A percentile compares a stretch with the other conserved stretches of the same genome.
These are phyloP conservation scores for Aureobasidium namibiae DNA, from an alignment of 2,329 filamentous ascomycete genomes.

Conservation along the genomic window DNA sequence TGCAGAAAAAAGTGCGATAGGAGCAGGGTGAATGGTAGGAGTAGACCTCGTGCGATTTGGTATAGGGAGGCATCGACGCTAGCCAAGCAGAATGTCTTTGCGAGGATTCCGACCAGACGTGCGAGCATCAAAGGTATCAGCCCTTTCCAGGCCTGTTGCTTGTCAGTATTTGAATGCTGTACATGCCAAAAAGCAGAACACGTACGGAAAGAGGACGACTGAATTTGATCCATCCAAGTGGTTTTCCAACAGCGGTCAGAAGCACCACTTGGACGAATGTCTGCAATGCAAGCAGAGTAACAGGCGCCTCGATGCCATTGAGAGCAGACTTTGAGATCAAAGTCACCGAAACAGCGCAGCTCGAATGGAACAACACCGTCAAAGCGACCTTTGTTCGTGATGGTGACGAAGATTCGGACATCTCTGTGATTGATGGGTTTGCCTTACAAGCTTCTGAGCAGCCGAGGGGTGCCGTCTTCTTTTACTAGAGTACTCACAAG, in stretches of 20 bases:
- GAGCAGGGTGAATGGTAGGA: constrained; percentile 5
- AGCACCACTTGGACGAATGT: constrained; percentile 7
- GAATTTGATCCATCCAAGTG: constrained; percentile 7
- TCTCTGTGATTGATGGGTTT: background rate
- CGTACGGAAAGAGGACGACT: background rate
- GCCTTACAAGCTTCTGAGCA: background rate
- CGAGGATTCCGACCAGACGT: constrained; percentile 3
- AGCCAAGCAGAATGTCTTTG: constrained; percentile 10
- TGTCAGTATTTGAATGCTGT: background rate
- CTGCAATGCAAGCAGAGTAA: constrained; percentile 6
- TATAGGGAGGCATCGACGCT: constrained; percentile 7
- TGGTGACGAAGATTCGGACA: background rate
- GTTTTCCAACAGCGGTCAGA: background rate
- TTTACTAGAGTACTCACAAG: background rate
- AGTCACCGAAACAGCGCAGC: constrained; percentile 4
- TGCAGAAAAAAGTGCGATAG: constrained; percentile 6
- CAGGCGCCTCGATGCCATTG: constrained; percentile 8
- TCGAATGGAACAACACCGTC: constrained; percentile 8
- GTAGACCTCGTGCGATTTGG: constrained; percentile 8
- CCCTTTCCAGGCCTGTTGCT: background rate
- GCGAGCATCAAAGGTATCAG: constrained; percentile 6
- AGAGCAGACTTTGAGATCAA: constrained; percentile 8
- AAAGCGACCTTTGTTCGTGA: constrained; percentile 8
- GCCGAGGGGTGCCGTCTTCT: background rate
- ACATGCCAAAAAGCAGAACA: background rate